Conservation (phyloP, 2,329 filamentous ascomycete species). For the Colletotrichum chrysophilum region DNA sequence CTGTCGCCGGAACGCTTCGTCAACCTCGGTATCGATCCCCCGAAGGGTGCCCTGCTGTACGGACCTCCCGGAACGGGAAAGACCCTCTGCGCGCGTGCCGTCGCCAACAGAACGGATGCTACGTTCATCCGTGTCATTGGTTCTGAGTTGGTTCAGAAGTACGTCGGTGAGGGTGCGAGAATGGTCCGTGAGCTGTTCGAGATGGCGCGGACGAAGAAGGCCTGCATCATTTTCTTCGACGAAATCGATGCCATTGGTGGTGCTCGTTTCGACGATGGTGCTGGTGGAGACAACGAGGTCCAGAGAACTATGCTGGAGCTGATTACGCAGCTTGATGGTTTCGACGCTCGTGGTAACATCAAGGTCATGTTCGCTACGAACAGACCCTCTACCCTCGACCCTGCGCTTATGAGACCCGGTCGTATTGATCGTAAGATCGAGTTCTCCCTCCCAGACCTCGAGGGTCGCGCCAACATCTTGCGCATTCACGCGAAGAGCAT, state of each 20-base stretch:
- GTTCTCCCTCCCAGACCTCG: conserved; percentile 95
- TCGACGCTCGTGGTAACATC: conserved; percentile 96
- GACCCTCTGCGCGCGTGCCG: conserved; percentile 95
- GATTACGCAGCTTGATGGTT: conserved; percentile 95
- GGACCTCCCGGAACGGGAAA: conserved; percentile 98
- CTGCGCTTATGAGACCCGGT: conserved; percentile 95
- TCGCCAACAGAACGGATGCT: conserved; percentile 96
- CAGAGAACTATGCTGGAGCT: conserved; percentile 98
- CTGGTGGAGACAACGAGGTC: conserved; percentile 96
- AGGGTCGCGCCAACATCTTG: conserved; percentile 95
- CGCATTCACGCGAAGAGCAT: conserved; percentile 99
- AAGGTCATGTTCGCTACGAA: conserved; percentile 99
- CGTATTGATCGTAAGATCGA: conserved; percentile 99
- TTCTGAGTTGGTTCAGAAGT: conserved; percentile 97
- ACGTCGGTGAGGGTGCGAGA: conserved; percentile 95
- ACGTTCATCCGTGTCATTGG: conserved; percentile 99
- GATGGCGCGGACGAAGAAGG: conserved; percentile 99
- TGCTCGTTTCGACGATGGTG: conserved; percentile 94
- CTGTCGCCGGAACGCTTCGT: conserved; percentile 97
- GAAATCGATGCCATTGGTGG: conserved; percentile 97
- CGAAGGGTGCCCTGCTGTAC: conserved; percentile 95
- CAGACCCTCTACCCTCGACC: conserved; percentile 91
- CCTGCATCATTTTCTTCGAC: conserved; percentile 99
- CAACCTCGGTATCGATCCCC: conserved; percentile 97
- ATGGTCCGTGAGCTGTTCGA: conserved; percentile 99